These are phyloP conservation scores for Phlyctochytrium planicorne DNA, from an alignment of 192 early-diverging fungal genomes.

Conservation along the genomic window DNA sequence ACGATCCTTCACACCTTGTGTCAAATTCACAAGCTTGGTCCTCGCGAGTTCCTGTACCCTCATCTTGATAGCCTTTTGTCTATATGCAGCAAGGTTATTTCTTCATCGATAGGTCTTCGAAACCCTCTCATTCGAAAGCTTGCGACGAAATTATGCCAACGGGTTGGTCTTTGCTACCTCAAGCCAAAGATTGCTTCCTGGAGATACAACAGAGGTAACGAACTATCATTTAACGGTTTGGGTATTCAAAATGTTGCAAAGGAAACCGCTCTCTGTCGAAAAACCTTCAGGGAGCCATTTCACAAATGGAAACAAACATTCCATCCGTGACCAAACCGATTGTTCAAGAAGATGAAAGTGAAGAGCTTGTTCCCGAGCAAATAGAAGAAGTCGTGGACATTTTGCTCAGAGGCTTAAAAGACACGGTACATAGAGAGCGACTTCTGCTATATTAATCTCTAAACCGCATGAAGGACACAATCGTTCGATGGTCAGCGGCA, in stretches of 20 bases:
- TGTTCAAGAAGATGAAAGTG: slow-evolving; percentile 54
- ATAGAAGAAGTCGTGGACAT: slow-evolving; percentile 82
- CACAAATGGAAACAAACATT: too few relatives aligned
- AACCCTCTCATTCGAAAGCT: slow-evolving; percentile 80
- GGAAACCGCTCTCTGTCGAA: slow-evolving; percentile 50
- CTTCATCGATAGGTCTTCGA: slow-evolving; percentile 34
- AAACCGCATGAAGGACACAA: slow-evolving; percentile 62
- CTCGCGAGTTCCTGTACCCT: slow-evolving; percentile 60
- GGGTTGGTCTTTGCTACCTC: slow-evolving; percentile 77
- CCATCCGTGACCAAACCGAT: too few relatives aligned
- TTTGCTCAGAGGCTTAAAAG: slow-evolving; percentile 77
- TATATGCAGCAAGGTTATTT: slow-evolving; percentile 14
- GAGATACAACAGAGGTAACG: slow-evolving; percentile 69
- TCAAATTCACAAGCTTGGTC: slow-evolving; percentile 67
- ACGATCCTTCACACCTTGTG: slow-evolving; percentile 69
- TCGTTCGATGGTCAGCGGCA: slow-evolving; percentile 96
- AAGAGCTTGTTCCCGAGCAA: slow-evolving; percentile 76
- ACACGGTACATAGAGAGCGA: slow-evolving; percentile 58
- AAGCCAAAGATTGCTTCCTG: slow-evolving; percentile 67
- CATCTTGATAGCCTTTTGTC: slow-evolving; percentile 36
- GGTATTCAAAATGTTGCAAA: too few relatives aligned
- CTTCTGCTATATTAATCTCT: not conserved
- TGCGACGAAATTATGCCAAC: slow-evolving; percentile 77
- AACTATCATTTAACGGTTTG: too few relatives aligned
- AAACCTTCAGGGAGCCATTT: slow-evolving; percentile 40